Base-by-base conservation (phyloP, 1,284 basidiomycete species). In the Sanghuangporus sanghuang region DNA sequence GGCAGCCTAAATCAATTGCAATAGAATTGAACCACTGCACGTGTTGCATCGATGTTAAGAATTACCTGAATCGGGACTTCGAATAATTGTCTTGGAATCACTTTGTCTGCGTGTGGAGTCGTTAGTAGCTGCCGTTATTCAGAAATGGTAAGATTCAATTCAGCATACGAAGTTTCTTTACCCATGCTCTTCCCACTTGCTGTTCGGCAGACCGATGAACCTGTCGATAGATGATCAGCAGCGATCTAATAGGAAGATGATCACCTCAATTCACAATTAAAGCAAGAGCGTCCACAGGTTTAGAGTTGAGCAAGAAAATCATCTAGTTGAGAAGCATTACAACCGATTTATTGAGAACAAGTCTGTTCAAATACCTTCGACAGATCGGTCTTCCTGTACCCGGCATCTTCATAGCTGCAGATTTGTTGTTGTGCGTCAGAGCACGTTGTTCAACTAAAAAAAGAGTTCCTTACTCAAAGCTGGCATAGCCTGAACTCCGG, bases 51-150 rank as follows among this genome's bases (percentile, higher is more conserved):
- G 16, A n/a, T n/a, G 21, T 14, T 46, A n/a, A 46, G 3, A 38
- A 23, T 32, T 57, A 42, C 56, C 56, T 96, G 94, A 61, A 96
- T 95, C 0, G 93, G 90, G 12, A 98, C 89, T 74, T 98, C 96
- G 72, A 96, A 98, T 63, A 96, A 78, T 74, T 98, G 96, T 54
- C 92, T 81, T 16, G 95, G 95, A 42, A 98, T 91, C 16, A 96
- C 92, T 69, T 92, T 90, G 75, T 90, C 92, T 95, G 69, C 52
- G 66, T 63, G 23, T 50, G 40, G 39, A 46, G 27, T 61, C 21
- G 18, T 38, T 36, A 23, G 48, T 18, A 61, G 11, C 16, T 49
- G 36, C 27, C 5, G 27, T 11, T 50, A 48, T 23, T 32, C 46
- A 40, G 18, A 12, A 46, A 9, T 36, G 50, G 50, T 27, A 46